phyloP scores from a whole-genome alignment of 208 protist genomes.

The Trypanosoma cruzi region DNA sequence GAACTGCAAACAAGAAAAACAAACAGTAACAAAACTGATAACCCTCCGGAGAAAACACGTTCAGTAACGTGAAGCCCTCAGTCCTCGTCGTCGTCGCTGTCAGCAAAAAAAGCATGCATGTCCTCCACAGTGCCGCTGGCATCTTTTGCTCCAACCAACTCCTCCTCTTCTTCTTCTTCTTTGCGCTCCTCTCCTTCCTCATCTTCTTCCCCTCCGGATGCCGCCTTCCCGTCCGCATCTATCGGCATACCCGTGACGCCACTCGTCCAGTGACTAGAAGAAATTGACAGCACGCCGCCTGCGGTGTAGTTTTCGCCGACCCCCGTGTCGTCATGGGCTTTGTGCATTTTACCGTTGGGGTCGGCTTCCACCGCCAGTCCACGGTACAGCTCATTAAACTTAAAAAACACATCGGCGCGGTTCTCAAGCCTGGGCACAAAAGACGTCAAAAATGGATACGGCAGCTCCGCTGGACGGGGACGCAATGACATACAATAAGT shows the following conservation, averaged over 20 bases:
- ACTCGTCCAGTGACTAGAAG: slow-evolving; percentile 3
- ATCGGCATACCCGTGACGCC: neutral
- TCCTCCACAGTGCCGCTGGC: slow-evolving; percentile 43
- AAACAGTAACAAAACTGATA: neutral
- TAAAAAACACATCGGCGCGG: slow-evolving; percentile 84
- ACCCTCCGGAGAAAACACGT: neutral
- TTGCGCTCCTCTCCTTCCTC: slow-evolving; percentile 37
- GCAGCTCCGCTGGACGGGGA: slow-evolving; percentile 61
- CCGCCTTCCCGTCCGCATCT: neutral
- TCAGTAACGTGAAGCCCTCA: neutral
- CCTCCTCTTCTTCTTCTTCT: slow-evolving; percentile 28
- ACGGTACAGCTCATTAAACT: slow-evolving; percentile 70
- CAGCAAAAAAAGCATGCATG: slow-evolving; percentile 58
- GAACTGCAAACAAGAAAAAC: neutral
- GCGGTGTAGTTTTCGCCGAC: neutral
- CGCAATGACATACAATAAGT: slow-evolving; percentile 63
- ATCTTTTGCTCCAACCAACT: neutral
- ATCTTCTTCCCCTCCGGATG: slow-evolving; percentile 13
- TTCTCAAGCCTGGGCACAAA: slow-evolving; percentile 81
- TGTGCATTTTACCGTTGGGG: neutral
- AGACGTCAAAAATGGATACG: slow-evolving; percentile 62
- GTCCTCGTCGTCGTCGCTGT: slow-evolving; percentile 51
- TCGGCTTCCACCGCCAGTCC: slow-evolving; percentile 23
- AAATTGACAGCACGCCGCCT: slow-evolving; percentile 25
- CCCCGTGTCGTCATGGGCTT: neutral